A percentile compares a stretch with the other conserved stretches of the same genome.
Conservation (phyloP, 2,329 filamentous ascomycete genomes). For the Sclerotinia trifoliorum region DNA sequence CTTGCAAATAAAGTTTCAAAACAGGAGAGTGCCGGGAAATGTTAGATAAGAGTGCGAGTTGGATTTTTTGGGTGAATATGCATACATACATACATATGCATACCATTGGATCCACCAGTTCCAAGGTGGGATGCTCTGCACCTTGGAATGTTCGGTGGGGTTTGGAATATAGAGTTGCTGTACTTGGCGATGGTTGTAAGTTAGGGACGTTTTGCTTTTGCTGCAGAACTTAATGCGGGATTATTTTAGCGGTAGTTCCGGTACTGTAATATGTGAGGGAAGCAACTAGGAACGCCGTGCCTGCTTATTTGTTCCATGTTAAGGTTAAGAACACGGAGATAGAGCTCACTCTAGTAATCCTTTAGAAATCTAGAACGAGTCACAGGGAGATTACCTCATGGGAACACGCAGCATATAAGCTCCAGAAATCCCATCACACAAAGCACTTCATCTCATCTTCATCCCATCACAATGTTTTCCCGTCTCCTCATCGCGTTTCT, state of each 20-base stretch:
- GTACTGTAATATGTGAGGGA: not conserved
- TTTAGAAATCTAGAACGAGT: not conserved
- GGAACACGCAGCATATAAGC: not conserved
- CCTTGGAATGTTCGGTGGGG: not conserved
- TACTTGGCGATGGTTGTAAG: not conserved
- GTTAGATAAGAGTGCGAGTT: not conserved
- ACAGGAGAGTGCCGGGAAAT: not conserved
- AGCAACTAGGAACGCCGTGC: too few species aligned
- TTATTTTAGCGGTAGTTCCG: not conserved
- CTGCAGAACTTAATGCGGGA: not conserved
- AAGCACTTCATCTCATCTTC: not conserved
- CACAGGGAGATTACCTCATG: not conserved
- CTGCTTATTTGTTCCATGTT: not conserved
- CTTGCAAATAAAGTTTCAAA: not conserved
- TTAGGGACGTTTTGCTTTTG: not conserved
- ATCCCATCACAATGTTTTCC: constrained; percentile 1
- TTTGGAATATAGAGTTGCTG: not conserved
- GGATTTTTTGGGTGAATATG: not conserved
- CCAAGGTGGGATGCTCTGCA: not conserved
- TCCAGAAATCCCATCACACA: not conserved
- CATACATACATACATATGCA: not conserved
- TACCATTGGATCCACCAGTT: not conserved
- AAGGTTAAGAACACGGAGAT: not conserved
- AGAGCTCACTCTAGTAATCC: not conserved
- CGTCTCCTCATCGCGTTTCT: constrained; percentile 10